Evolutionary conservation across 371 early-diverging fungal species (phyloP), one percentile per base, ranked within the genome.

Genomic region (Mortierella sp.): DNA sequence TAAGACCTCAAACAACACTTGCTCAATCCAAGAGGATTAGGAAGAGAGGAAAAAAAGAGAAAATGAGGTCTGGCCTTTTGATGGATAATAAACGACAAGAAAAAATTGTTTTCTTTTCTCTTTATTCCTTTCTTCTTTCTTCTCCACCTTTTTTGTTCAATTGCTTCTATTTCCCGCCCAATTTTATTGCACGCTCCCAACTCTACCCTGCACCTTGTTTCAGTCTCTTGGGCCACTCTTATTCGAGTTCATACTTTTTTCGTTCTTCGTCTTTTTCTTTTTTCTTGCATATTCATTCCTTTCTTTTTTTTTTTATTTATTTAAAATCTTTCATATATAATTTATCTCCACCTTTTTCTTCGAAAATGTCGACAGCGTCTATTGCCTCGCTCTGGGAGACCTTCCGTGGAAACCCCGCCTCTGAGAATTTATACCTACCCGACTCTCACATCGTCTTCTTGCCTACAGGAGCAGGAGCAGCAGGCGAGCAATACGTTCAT

Each of bases 391-490:
- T 73, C 23, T 79, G 79, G 79, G 67, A 65, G 8, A 47, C 70
- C 49, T 79, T 79, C 67, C 79, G 79, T 35, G 40, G 62, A 22
- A 59, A 79, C 61, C 74, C 74, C 28, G 26, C 77, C 0, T 32
- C 69, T 22, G 64, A 47, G 13, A 68, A 73, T 13, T 67, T 69
- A 6, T 79, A 62, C 61, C 32, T 61, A 3, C 58, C 73, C 3
- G 79, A 79, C 34, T 34, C 61, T 12, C 79, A 79, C 42, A 79
- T 79, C 32, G 70, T 79, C 61, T 79, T 79, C 34, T 45, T 79
- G 35, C 79, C 79, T 1, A 79, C 79, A 1, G 79, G 79, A 5
- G 70, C 74, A 13, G 79, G 79, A 31, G 79, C 79, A 1, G 74
- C 79, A 9, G 34, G 43, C 19, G 79, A 62, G 26, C 47, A 54